Percentiles rank a stretch among this genome's conserved stretches.
Conservation (phyloP, 306 rosid genomes). For the Senna siamea region DNA sequence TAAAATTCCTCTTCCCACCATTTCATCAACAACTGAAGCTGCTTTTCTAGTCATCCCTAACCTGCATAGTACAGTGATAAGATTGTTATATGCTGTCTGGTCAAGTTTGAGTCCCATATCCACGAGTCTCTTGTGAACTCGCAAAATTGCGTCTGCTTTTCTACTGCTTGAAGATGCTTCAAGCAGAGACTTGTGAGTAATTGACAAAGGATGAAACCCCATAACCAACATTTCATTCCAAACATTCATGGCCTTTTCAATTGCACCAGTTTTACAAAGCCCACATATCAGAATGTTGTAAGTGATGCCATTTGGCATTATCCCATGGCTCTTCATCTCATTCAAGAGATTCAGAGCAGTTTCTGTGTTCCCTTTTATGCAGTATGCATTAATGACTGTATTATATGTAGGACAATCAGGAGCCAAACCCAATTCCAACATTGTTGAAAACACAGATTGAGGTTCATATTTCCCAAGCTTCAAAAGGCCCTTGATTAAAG, state of each 20-base stretch:
- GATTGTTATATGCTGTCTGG: constrained; percentile 63
- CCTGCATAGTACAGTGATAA: constrained; percentile 71
- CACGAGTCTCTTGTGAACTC: constrained; percentile 68
- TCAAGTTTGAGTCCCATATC: constrained; percentile 65
- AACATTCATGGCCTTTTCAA: constrained; percentile 61
- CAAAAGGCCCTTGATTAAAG: constrained; percentile 72
- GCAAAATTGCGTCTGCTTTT: constrained; percentile 65
- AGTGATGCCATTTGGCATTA: constrained; percentile 62
- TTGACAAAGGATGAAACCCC: constrained; percentile 58
- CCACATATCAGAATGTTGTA: constrained; percentile 66
- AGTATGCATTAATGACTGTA: constrained; percentile 67
- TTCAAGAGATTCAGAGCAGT: constrained; percentile 68
- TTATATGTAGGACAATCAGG: constrained; percentile 81
- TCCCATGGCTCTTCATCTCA: constrained; percentile 75
- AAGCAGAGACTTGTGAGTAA: constrained; percentile 66
- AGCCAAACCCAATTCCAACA: constrained; percentile 71
- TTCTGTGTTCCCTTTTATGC: constrained; percentile 62
- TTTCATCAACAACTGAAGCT: constrained; percentile 62
- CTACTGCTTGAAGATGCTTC: constrained; percentile 62
- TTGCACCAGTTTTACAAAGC: constrained; percentile 68
- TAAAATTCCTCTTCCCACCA: constrained; percentile 58
- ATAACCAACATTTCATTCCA: constrained; percentile 62
- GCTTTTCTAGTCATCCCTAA: constrained; percentile 87
- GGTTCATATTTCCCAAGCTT: constrained; percentile 74
- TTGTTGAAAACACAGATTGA: constrained; percentile 62